Evolutionary conservation across 805 yeast genomes (phyloP), one percentile per base, ranked within the genome.

Genomic region (Saturnispora gosingensis): DNA sequence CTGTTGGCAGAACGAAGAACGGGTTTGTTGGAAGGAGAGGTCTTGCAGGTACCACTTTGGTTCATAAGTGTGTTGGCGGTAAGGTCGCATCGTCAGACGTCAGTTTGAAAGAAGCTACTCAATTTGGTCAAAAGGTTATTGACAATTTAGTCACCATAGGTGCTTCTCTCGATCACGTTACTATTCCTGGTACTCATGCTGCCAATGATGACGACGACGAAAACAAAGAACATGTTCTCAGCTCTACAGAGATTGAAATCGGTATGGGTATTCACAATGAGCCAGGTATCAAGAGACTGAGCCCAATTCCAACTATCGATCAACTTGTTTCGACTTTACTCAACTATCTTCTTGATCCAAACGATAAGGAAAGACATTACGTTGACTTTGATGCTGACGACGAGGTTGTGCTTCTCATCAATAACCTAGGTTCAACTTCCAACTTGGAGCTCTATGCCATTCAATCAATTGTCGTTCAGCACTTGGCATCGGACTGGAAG

Each of bases 261-360:
- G 98, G 98, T 27, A 83, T 90, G 82, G 98, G 98, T 44, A 90
- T 90, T 54, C 98, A 90, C 68, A 90, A 90, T 61, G 98, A 90
- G 66, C 93, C 96, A 0, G 97, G 97, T 55, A 82, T 82, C 53
- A 73, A 76, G 49, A 77, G 79, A 55, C 62, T 78, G 36, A 68
- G 73, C 28, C 84, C 85, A 16, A 79, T 90, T 58, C 97, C 97
- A 25, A 64, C 78, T 0, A 78, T 88, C 48, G 82, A 80, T 16
- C 77, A 76, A 0, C 69, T 91, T 32, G 72, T 81, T 45, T 64
- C 74, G 28, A 72, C 78, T 30, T 73, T 91, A 72, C 74, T 84
- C 49, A 72, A 81, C 44, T 79, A 80, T 60, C 67, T 90, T 53
- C 62, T 85, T 35, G 82, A 82, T 51, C 66, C 75, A 34, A 71